Evolutionary conservation across 257 asterid genomes (phyloP), one percentile per base, ranked within the genome.

Genomic region (Oldenlandia corymbosa): DNA sequence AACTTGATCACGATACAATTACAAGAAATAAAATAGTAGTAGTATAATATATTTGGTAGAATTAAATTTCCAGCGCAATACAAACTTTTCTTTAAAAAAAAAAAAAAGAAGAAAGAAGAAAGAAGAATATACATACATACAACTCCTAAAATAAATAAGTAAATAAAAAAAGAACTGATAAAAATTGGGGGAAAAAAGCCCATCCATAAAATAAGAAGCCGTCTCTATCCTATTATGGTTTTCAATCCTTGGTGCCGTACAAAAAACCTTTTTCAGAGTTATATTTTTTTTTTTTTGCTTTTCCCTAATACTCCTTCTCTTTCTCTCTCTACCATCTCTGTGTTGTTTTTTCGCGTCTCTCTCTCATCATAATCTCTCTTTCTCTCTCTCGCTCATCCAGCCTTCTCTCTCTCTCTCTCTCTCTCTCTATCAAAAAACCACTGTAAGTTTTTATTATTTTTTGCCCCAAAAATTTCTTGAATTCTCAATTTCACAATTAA

Each of bases 221-320:
- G 74, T 78, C 80, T 73, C 72, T 73, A 83, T 80, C 89, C 83
- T 75, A n/a, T n/a, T n/a, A 83, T 80, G 94, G 94, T 62, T 78
- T 82, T 80, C 88, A 78, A 79, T 82, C 82, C 80, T 48, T 48
- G 37, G 66, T 68, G 79, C 87, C 85, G 74, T 70, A 63, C 74
- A 45, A 11, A 46, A n/a, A n/a, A n/a, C n/a, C 76, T 56, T 56
- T 56, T 28, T 53, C 12, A 6, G 10, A 37, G 43, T 37, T 1
- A 1, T 3, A 2, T 42, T 42, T 42, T 42, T 9, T 18, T 56
- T 31, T 54, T 56, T 56, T 56, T 31, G 60, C 7, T 17, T 30
- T 28, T 54, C 21, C 26, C 26, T n/a, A n/a, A n/a, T n/a, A n/a
- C n/a, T 37, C 69, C 32, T 37, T 71, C 65, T 48, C 66, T 31